Base-by-base conservation (phyloP, 345 rosid genomes). In the Reutealis trisperma region DNA sequence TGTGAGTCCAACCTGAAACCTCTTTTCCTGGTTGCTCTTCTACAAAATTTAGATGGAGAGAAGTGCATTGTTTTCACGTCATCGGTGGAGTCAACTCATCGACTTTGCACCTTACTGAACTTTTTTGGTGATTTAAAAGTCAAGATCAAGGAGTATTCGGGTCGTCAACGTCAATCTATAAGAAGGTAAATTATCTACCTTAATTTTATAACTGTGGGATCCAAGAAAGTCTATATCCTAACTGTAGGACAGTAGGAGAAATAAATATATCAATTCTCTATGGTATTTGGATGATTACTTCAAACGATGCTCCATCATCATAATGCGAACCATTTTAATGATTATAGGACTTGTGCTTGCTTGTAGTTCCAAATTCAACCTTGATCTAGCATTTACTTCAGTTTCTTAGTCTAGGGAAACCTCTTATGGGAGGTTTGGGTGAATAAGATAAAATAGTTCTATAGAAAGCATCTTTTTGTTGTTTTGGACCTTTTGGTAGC, bases 51-150 rank as follows among this genome's bases (percentile, higher is more conserved):
- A 79, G 97, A 85, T 82, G 89, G 76, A 72, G 93, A 95, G 78
- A 95, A 95, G 82, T 83, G 90, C 78, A 93, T 95, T 62, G 92
- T 95, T 67, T 95, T 93, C 87, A 88, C 96, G 49, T 90, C 96
- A 57, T 92, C 99, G 6, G 93, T 94, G 73, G 91, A 93, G 86
- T 88, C 93, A 64, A 93, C 98, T 80, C 96, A 90, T 76, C 92
- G 92, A 67, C 86, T 95, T 16, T 93, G 93, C 86, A 89, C 86
- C 77, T 81, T 95, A 62, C 87, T 95, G 74, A 90, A 90, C 82
- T 88, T 84, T 81, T 95, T 95, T 78, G 92, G 76, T 70, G 97
- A 92, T 70, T 66, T 93, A 75, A 85, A 87, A 15, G 78, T 93
- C 70, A 95, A 90, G 82, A 89, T 93, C 81, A 90, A 90, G 79